Base-by-base conservation (phyloP, 2,329 filamentous ascomycete species). In the Pleurostoma richardsiae region DNA sequence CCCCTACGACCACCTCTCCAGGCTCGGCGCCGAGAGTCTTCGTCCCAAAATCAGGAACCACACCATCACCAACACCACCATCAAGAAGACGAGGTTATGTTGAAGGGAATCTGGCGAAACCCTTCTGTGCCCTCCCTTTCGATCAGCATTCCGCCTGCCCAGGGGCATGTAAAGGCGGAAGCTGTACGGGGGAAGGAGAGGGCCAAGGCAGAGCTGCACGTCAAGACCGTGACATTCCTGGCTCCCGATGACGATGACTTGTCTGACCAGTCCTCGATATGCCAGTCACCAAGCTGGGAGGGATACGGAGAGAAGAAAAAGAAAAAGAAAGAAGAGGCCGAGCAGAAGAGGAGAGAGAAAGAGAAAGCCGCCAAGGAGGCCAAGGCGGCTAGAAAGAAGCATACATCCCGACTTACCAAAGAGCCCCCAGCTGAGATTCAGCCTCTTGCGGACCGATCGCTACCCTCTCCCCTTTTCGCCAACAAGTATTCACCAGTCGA, bases 201-300 rank as follows among this genome's bases (percentile, higher is more conserved):
- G 53, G 51, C 49, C 10, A 45, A 50, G 38, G 47, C 40, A 11
- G 59, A 60, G n/a, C 53, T 57, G 7, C 58, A 59, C 10, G 59
- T 62, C 27, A 72, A 71, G 56, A 66, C 66, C 19, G 69, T 71
- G 33, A 67, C 68, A 27, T 70, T 71, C 43, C 56, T 65, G 27
- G 60, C 63, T 30, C 61, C 63, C 5, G 58, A 62, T 31, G 49
- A 60, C 45, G 49, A 50, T 8, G 45, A 55, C 33, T 44, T 62
- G 51, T 72, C 69, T 3, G 71, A 72, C 42, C 62, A 70, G 42
- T 73, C 71, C 4, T 75, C 72, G 0, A 78, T 82, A 45, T 84
- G 80, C 50, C 77, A 81, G 46, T 83, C 80, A 2, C 80, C 80
- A 2, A 81, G 73, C 46, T 83, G 80, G 80, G 79, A 82, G 51